These are phyloP conservation scores for Podaxis sp. DNA, from an alignment of 768 basidiomycete genomes.

Conservation along the genomic window DNA sequence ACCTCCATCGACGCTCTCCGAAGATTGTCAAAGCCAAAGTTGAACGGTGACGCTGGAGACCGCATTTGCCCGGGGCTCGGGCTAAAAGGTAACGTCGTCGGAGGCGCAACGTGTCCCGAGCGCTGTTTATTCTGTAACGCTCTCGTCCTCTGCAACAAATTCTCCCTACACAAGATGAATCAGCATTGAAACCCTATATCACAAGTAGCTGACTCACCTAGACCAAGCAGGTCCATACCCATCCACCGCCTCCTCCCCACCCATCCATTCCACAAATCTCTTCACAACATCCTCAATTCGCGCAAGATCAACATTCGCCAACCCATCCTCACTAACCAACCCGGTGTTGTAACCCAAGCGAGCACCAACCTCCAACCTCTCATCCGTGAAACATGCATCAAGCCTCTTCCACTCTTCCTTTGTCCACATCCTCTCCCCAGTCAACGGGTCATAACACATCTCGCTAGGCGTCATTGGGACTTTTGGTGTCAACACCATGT, in stretches of 20 bases:
- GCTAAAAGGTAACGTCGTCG: slow-evolving; percentile 41
- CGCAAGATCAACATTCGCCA: slow-evolving; percentile 56
- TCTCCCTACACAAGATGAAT: slow-evolving; percentile 37
- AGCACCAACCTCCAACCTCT: slow-evolving; percentile 51
- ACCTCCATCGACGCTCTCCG: slow-evolving; percentile 36
- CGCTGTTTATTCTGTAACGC: slow-evolving; percentile 65
- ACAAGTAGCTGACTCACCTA: slow-evolving; percentile 40
- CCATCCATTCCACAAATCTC: slow-evolving; percentile 52
- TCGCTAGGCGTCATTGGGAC: slow-evolving; percentile 13
- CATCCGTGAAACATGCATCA: slow-evolving; percentile 77
- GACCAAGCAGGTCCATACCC: slow-evolving; percentile 55
- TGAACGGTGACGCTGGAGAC: background rate
- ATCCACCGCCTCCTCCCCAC: slow-evolving; percentile 40
- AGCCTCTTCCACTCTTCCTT: slow-evolving; percentile 80
- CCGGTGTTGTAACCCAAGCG: slow-evolving; percentile 13
- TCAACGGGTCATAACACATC: slow-evolving; percentile 10
- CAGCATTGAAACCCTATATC: background rate
- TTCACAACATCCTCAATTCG: slow-evolving; percentile 56
- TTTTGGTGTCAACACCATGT: slow-evolving; percentile 1
- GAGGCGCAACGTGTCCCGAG: slow-evolving; percentile 54
- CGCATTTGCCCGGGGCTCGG: background rate
- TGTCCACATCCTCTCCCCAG: slow-evolving; percentile 49
- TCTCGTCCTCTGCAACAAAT: slow-evolving; percentile 47
- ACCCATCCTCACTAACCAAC: slow-evolving; percentile 26
- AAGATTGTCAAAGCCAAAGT: slow-evolving; percentile 14